Base-by-base conservation (phyloP, 2,329 filamentous ascomycete genomes). In the Lasiodiplodia hormozganensis region DNA sequence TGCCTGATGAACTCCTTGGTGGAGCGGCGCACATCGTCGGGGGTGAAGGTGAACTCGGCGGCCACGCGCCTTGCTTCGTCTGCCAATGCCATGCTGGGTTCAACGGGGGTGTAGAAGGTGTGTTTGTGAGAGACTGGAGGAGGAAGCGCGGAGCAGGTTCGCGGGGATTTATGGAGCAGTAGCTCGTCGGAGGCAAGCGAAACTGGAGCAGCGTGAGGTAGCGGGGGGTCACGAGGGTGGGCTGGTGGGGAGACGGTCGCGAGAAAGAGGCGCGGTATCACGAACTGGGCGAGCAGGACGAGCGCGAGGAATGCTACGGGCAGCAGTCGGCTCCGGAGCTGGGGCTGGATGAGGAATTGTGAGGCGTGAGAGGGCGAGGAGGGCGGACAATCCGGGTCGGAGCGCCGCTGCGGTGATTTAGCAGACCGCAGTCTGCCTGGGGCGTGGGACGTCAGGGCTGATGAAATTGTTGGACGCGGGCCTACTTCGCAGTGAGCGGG, bases 1-100 rank as follows among this genome's bases (percentile, higher is more conserved):
- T 98, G 90, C 70, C 85, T 85, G 72, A 97, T 87, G 77, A 97
- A 99, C 79, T 97, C 94, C 71, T 88, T 85, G 70, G 97, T 94
- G 72, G 89, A 92, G 75, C 86, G 88, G 79, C 93, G 93, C 76
- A 97, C 87, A 80, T 94, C 87, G 65, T 90, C 88, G 74, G 93
- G 86, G 70, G 88, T 85, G 81, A 94, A 95, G 67, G 97, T 92
- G 82, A 98, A 98, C 80, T 96, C 89, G 74, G 88, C 88, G 75
- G 92, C 92, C 76, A 97, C 89, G 76, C 88, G 88, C 85, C 90
- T 89, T 69, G 94, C 93, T 82, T 95, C 92, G 71, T 89, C 86
- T 72, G 87, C 79, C 70, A 90, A 78, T 68, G 79, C 79, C 83
- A 85, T 85, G 76, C 81, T 84, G 77, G 79, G 79, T 62, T 70